These are phyloP conservation scores for Apiotrichum montevideense DNA, from an alignment of 1,284 basidiomycete species.

Conservation along the genomic window DNA sequence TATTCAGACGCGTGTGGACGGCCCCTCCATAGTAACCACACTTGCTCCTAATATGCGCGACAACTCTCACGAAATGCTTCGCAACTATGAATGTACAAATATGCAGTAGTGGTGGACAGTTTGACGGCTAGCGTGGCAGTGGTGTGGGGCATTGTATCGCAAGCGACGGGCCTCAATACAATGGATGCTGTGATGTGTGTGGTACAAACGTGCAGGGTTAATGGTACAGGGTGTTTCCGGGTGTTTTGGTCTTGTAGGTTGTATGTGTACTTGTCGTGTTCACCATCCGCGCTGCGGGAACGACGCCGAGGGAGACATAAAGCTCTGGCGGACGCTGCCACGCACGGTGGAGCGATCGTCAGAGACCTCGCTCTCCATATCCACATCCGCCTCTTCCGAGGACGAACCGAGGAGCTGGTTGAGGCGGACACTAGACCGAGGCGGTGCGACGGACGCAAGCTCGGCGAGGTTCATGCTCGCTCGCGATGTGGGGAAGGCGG, in stretches of 20 bases:
- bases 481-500: conserved; percentile 1
- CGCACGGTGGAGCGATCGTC: conserved; percentile 17
- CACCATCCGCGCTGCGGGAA: conserved; percentile 15
- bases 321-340: conserved; percentile 8
- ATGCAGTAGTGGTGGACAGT: too few relatives aligned
- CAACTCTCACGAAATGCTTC: too few relatives aligned
- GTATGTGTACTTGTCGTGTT: not conserved
- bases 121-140: too few relatives aligned
- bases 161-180: too few relatives aligned
- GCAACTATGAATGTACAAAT: too few relatives aligned
- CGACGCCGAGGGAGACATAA: conserved; percentile 8
- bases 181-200: not conserved
- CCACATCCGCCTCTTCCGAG: conserved; percentile 12
- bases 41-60: too few relatives aligned
- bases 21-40: too few relatives aligned
- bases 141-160: too few relatives aligned
- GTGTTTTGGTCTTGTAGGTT: not conserved
- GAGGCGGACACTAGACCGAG: conserved; percentile 34
- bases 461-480: conserved; percentile 6
- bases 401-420: conserved; percentile 34
- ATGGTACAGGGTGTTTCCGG: not conserved
- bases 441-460: conserved; percentile 15
- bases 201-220: not conserved
- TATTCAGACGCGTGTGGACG: too few relatives aligned
- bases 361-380: conserved; percentile 5